A percentile compares a stretch with the other conserved stretches of the same genome.
Evolutionary conservation across 441 rosid genomes (phyloP).

Genomic region (Gossypium trilobum): DNA sequence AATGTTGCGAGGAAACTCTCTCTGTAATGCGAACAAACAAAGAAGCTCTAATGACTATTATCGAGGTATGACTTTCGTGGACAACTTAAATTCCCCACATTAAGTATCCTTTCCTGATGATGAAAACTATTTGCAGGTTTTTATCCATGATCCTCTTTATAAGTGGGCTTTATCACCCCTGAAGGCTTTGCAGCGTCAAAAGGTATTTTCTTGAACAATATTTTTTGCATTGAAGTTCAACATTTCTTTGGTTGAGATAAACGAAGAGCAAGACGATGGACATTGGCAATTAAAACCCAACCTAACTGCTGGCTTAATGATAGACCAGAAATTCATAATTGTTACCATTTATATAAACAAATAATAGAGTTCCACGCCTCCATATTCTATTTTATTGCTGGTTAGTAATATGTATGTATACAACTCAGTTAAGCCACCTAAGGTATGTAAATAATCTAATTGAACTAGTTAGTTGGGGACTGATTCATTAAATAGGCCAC

Average conservation of each 20-base stretch:
- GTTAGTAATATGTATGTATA: not conserved
- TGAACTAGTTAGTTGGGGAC: not conserved
- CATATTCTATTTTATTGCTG: not conserved
- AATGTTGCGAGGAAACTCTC: constrained; percentile 92
- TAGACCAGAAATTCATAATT: not conserved
- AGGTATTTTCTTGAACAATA: constrained; percentile 42
- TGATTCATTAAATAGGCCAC: not conserved
- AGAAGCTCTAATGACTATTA: constrained; percentile 86
- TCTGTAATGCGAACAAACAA: constrained; percentile 93
- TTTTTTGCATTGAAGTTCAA: not conserved
- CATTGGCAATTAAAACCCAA: not conserved
- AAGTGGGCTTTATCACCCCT: constrained; percentile 97
- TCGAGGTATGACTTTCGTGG: constrained; percentile 54
- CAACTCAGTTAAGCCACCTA: not conserved
- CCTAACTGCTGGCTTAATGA: not conserved
- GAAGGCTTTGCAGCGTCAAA: constrained; percentile 96
- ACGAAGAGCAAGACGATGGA: not conserved
- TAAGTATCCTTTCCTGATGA: constrained; percentile 5
- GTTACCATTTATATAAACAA: not conserved
- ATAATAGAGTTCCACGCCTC: not conserved
- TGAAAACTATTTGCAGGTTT: constrained; percentile 54
- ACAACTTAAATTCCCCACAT: not conserved
- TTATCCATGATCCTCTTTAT: constrained; percentile 94
- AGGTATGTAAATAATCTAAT: not conserved
- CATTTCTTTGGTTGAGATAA: not conserved